These are phyloP conservation scores for Calocybe gangraenosa DNA, from an alignment of 768 basidiomycete genomes.

Conservation along the genomic window DNA sequence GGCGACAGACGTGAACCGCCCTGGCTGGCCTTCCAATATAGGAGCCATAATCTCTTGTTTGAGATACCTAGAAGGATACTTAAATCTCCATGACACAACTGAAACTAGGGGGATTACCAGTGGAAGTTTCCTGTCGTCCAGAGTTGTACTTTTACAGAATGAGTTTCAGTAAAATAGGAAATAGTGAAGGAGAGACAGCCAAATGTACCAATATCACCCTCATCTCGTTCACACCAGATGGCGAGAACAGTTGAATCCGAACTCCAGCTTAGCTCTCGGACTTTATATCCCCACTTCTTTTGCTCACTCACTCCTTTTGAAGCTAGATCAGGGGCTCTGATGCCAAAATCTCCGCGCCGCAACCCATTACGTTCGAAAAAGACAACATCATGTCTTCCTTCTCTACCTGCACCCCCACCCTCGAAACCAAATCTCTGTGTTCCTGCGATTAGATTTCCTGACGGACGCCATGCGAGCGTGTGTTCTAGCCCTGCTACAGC, in stretches of 20 bases:
- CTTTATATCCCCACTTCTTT: conserved; percentile 60
- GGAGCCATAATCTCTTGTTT: conserved; percentile 80
- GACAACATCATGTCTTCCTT: conserved; percentile 76
- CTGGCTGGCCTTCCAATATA: conserved; percentile 22
- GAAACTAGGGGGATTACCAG: conserved; percentile 48
- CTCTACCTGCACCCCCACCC: conserved; percentile 62
- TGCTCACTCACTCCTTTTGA: conserved; percentile 29
- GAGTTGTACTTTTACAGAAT: conserved; percentile 76
- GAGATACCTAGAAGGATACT: conserved; percentile 61
- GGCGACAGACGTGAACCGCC: conserved; percentile 63
- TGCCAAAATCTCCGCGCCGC: conserved; percentile 81
- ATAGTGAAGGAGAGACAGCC: neutral
- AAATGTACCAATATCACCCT: conserved; percentile 66
- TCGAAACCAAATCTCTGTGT: conserved; percentile 81
- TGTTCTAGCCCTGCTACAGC: conserved; percentile 80
- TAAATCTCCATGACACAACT: neutral
- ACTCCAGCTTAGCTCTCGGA: conserved; percentile 82
- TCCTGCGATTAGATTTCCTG: conserved; percentile 78
- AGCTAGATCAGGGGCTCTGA: conserved; percentile 36
- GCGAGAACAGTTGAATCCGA: conserved; percentile 82
- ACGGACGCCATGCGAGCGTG: conserved; percentile 78
- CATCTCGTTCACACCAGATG: conserved; percentile 73
- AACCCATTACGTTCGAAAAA: conserved; percentile 97
- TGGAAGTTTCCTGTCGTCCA: conserved; percentile 96
- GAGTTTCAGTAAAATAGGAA: conserved; percentile 3